Evolutionary conservation across 75 land plant species (phyloP).

Genomic region (Cupressus sempervirens): DNA sequence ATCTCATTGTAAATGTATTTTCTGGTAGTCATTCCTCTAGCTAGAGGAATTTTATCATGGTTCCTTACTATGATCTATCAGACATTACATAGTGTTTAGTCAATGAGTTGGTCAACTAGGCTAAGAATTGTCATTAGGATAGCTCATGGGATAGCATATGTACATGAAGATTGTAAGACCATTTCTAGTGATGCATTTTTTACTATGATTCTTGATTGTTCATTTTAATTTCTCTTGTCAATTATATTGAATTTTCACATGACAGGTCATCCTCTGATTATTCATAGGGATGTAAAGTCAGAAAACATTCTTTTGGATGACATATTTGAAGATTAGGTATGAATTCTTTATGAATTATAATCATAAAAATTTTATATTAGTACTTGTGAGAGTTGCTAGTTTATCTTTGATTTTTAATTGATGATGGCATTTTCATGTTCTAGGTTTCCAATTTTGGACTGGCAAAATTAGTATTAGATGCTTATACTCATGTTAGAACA

Average conservation of each 20-base stretch:
- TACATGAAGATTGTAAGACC: too few relatives aligned
- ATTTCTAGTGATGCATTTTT: too few relatives aligned
- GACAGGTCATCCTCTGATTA: too few relatives aligned
- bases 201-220: too few relatives aligned
- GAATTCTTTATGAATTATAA: neutral
- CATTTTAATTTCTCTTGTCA: too few relatives aligned
- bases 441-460: constrained; percentile 84
- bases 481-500: constrained; percentile 64
- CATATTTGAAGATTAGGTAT: constrained; percentile 52
- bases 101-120: constrained; percentile 34
- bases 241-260: too few relatives aligned
- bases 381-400: neutral
- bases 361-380: neutral
- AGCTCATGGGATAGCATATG: too few relatives aligned
- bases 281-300: too few relatives aligned
- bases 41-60: neutral
- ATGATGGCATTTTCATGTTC: constrained; percentile 5
- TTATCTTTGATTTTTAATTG: neutral
- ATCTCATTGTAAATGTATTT: too few relatives aligned
- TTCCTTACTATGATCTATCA: neutral
- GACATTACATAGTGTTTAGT: neutral
- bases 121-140: constrained; percentile 32
- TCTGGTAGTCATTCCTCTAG: too few relatives aligned
- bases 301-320: constrained; percentile 56
- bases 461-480: constrained; percentile 53